Percentiles rank a stretch among this genome's conserved stretches.
phyloP scores from a whole-genome alignment of 192 early-diverging fungal genomes.

The Mortierella claussenii region DNA sequence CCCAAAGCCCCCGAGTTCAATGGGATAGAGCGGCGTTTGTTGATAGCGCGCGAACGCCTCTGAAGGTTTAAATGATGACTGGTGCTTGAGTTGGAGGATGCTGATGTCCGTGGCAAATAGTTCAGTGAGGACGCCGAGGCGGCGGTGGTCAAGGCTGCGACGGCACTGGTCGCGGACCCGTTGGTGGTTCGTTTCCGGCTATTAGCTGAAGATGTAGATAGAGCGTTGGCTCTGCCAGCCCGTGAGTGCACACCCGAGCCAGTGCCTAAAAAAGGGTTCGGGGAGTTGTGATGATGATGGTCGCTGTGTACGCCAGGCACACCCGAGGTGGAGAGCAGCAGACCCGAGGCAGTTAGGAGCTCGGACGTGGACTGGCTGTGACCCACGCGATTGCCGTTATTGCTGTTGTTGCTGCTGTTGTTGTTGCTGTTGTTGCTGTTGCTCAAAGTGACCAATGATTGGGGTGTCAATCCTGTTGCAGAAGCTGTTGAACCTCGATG shows the following conservation, averaged over 20 bases:
- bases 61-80: too few species aligned
- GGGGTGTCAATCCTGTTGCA: not conserved
- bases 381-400: not conserved
- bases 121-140: not conserved
- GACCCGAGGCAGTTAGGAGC: conserved; percentile 13
- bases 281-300: not conserved
- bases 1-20: too few species aligned
- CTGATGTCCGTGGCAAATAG: too few species aligned
- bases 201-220: not conserved
- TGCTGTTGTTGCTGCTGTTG: conserved; percentile 2
- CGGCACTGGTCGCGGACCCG: too few species aligned
- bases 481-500: not conserved
- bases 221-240: not conserved
- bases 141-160: not conserved
- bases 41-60: not conserved
- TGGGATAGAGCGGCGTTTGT: not conserved
- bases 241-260: not conserved
- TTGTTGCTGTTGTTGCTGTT: conserved; percentile 7
- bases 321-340: conserved; percentile 10
- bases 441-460: conserved; percentile 1
- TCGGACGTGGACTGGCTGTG: conserved; percentile 18
- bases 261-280: too few species aligned
- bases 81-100: too few species aligned
- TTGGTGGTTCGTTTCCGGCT: not conserved
- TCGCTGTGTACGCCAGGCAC: conserved; percentile 1